phyloP scores from a whole-genome alignment of 108 stramenopile species.

The Conticribra weissflogii region DNA sequence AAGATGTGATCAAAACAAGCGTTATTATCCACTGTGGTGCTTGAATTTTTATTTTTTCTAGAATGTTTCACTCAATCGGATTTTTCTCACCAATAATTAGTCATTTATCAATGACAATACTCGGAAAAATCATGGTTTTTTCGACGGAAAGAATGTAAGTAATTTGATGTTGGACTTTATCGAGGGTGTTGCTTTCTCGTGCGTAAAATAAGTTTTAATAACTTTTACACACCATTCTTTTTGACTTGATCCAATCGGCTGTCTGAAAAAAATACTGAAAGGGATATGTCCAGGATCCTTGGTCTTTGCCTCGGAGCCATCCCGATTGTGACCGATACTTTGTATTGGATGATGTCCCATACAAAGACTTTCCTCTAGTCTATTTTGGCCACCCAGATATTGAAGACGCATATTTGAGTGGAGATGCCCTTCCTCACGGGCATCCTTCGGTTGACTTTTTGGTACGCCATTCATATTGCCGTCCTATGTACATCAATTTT shows the following conservation, averaged over 20 bases:
- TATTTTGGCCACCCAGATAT: slow-evolving; percentile 11
- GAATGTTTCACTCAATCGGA: too few species aligned
- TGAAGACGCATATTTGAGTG: not conserved
- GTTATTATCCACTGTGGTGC: too few species aligned
- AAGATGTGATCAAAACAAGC: too few species aligned
- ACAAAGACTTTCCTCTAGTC: not conserved
- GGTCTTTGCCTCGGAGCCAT: not conserved
- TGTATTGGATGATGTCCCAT: not conserved
- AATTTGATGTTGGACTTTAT: not conserved
- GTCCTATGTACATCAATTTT: not conserved
- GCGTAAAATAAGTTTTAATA: not conserved
- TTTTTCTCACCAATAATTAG: too few species aligned
- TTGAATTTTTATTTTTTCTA: too few species aligned
- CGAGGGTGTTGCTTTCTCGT: slow-evolving; percentile 5
- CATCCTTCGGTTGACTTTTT: slow-evolving; percentile 21
- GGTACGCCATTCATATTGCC: not conserved
- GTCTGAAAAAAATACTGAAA: too few species aligned
- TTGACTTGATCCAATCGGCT: too few species aligned
- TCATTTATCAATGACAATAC: slow-evolving; percentile 13
- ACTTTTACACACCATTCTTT: slow-evolving; percentile 4
- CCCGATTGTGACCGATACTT: slow-evolving; percentile 6
- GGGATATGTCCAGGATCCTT: not conserved
- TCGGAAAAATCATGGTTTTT: slow-evolving; percentile 11
- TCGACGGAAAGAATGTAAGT: slow-evolving; percentile 16
- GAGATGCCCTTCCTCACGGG: slow-evolving; percentile 2